phyloP scores from a whole-genome alignment of 768 basidiomycete genomes.

The Cystobasidium onofrii region DNA sequence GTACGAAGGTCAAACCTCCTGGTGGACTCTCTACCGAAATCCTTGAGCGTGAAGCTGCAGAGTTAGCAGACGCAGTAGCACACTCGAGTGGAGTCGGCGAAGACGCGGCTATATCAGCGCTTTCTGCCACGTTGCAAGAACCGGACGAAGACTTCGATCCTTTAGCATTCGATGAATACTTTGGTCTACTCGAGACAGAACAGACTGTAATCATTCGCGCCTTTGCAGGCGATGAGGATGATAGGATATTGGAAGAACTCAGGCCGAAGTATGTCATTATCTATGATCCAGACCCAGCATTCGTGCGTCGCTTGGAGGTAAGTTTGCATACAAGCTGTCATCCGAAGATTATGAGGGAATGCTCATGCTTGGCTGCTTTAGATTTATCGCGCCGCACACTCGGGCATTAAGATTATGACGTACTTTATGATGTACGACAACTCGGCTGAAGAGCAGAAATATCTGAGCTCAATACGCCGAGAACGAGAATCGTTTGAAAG shows the following conservation, averaged over 20 bases:
- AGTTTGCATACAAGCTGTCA: too few relatives aligned
- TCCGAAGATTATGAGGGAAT: too few relatives aligned
- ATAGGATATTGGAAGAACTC: constrained; percentile 74
- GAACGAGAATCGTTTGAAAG: constrained; percentile 92
- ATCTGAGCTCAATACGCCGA: constrained; percentile 72
- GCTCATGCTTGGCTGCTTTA: constrained; percentile 44
- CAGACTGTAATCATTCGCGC: constrained; percentile 76
- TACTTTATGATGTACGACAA: constrained; percentile 94
- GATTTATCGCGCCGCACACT: constrained; percentile 79
- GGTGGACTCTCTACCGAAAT: constrained; percentile 33
- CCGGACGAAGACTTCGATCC: constrained; percentile 40
- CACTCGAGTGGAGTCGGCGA: not conserved
- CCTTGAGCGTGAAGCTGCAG: constrained; percentile 47
- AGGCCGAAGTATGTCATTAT: constrained; percentile 86
- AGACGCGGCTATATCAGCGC: constrained; percentile 24
- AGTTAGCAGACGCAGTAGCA: constrained; percentile 48
- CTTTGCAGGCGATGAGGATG: constrained; percentile 87
- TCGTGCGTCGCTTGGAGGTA: constrained; percentile 84
- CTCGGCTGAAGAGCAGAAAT: constrained; percentile 92
- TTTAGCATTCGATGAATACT: constrained; percentile 64
- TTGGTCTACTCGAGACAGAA: constrained; percentile 67
- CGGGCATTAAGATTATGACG: constrained; percentile 72
- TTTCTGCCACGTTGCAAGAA: constrained; percentile 20
- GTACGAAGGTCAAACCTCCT: constrained; percentile 34
- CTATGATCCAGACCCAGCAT: constrained; percentile 90